Evolutionary conservation across 1,139 yeast genomes (phyloP).

Genomic region (Sugiyamaella neomexicana): DNA sequence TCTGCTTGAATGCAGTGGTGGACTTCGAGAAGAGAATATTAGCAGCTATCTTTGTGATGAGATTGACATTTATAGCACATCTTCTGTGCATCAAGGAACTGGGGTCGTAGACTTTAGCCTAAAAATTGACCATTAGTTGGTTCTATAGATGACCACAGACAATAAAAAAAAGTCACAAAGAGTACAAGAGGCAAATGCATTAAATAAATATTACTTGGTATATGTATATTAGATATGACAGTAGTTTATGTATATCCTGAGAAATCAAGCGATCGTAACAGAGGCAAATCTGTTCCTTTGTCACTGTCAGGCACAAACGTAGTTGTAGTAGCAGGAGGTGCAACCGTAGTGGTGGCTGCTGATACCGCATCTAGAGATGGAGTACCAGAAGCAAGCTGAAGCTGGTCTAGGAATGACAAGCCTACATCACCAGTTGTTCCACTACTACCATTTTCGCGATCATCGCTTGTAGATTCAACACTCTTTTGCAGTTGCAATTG

Average conservation of each 20-base stretch:
- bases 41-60: constrained; percentile 67
- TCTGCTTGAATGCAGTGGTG: constrained; percentile 89
- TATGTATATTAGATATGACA: not conserved
- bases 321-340: not conserved
- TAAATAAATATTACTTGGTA: constrained; percentile 11
- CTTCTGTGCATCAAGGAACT: constrained; percentile 91
- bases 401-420: constrained; percentile 32
- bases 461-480: constrained; percentile 32
- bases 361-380: constrained; percentile 16
- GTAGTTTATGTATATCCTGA: constrained; percentile 8
- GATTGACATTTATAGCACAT: constrained; percentile 87
- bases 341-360: constrained; percentile 9
- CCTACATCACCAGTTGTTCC: constrained; percentile 25
- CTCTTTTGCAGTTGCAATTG: constrained; percentile 18
- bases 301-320: constrained; percentile 17
- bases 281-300: constrained; percentile 16
- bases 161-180: no score
- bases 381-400: constrained; percentile 23
- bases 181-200: constrained; percentile 6
- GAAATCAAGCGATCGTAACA: constrained; percentile 11
- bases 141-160: no score
- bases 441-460: constrained; percentile 6
- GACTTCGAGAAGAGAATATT: constrained; percentile 71
- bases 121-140: constrained; percentile 54
- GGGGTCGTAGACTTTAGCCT: constrained; percentile 79